These are phyloP conservation scores for Zarea fungicola DNA, from an alignment of 2,329 filamentous ascomycete species.

Conservation along the genomic window DNA sequence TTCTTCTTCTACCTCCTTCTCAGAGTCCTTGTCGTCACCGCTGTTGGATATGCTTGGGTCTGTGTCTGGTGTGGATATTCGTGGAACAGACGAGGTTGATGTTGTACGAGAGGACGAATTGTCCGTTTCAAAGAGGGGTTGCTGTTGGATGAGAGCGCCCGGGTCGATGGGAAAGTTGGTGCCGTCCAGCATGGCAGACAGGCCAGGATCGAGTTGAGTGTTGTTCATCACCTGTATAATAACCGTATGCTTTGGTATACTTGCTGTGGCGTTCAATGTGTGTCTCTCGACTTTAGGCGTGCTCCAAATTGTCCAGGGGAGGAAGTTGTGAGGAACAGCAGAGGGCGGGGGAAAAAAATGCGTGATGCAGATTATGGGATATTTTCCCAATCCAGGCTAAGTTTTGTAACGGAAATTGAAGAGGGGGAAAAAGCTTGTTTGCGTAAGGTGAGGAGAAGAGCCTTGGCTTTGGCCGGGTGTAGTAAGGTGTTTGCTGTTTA, in stretches of 20 bases:
- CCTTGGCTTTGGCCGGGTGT: too few species aligned
- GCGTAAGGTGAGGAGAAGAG: too few species aligned
- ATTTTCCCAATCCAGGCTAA: too few species aligned
- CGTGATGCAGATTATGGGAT: too few species aligned
- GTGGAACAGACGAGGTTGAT: constrained; percentile 5
- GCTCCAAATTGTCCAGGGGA: too few species aligned
- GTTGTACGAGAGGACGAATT: constrained; percentile 8
- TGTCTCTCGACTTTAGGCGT: too few species aligned
- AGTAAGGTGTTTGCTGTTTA: too few species aligned
- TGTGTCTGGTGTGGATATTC: background rate
- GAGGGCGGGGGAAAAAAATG: background rate
- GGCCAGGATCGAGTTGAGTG: constrained; percentile 4
- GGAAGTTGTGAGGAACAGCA: background rate
- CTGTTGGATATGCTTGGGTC: too few species aligned
- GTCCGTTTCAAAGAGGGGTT: background rate
- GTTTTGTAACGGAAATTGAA: too few species aligned
- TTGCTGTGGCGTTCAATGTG: too few species aligned
- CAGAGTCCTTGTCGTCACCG: background rate
- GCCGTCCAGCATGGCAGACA: constrained; percentile 8
- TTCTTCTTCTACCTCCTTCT: background rate
- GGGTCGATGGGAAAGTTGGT: constrained; percentile 6
- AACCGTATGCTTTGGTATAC: background rate
- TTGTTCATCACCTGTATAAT: constrained; percentile 4
- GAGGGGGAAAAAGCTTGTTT: too few species aligned
- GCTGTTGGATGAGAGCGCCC: background rate